Base-by-base conservation (phyloP, 495 filamentous ascomycete species). In the Achaetomiella virescens region DNA sequence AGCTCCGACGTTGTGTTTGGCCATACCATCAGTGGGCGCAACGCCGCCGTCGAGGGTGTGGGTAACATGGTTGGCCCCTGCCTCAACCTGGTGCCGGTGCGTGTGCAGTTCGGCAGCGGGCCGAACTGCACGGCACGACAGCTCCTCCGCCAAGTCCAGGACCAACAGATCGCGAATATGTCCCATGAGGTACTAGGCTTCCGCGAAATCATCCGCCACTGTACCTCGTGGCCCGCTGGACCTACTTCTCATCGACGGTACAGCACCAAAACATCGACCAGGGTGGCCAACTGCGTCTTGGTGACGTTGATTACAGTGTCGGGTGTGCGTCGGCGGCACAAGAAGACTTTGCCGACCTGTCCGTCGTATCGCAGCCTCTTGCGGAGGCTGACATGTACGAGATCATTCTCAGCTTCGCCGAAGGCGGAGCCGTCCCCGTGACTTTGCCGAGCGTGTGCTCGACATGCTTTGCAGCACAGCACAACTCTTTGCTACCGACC, bases 61-160 rank as follows among this genome's bases (percentile, higher is more conserved):
- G 80, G 80, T 27, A 73, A 65, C 56, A 80, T 68, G 52, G 44
- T 70, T 17, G 68, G 68, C 18, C 62, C 65, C 6, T 86, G 82
- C 59, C 66, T 85, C 52, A 84, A 85, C 57, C 71, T 83, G 15
- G 66, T 85, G 2, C 82, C 82, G 0, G 77, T 84, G 0, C 72
- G 82, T 8, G 77, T 84, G 17, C 68, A 70, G 11, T 75, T 84
- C 53, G 59, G 37, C 22, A 52, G 67, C 14, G 38, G 5, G 6
- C 25, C 56, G 10, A 29, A 11, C 21, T 10, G 41, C 5, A 61
- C 58, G n/a, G 64, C 56, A 14, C 40, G 45, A 6, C 73, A 81
- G 20, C 71, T 84, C 6, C 75, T 84, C 53, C 71, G 70, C 14
- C 78, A 71, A 37, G 70, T 84, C 31, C 82, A 85, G 57, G 74